These are phyloP conservation scores for Calonectria pseudoreteaudii DNA, from an alignment of 2,329 filamentous ascomycete genomes.

Conservation along the genomic window DNA sequence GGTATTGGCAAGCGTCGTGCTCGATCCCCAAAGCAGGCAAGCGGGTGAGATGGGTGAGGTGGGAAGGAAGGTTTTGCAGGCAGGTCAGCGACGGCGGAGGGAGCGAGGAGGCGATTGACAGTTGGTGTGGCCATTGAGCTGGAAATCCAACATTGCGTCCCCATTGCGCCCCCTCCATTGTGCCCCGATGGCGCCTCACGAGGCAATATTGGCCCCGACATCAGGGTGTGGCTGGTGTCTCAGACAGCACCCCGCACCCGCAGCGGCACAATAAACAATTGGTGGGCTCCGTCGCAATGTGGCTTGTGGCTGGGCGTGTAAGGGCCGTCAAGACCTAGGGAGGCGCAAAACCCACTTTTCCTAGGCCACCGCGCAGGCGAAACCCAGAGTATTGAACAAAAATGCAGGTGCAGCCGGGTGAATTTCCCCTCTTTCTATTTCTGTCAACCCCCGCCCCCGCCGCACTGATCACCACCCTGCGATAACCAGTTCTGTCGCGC, in stretches of 20 bases:
- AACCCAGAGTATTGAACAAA: background rate
- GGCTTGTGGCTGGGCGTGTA: background rate
- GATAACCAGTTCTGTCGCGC: background rate
- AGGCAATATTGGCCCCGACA: background rate
- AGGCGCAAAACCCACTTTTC: background rate
- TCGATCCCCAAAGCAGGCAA: background rate
- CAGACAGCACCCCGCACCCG: background rate
- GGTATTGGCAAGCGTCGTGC: background rate
- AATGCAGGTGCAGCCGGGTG: background rate
- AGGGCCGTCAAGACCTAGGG: slow-evolving; percentile 3
- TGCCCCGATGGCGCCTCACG: background rate
- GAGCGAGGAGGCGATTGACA: background rate
- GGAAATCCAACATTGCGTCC: background rate
- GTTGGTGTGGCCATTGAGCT: background rate
- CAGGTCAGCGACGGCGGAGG: background rate
- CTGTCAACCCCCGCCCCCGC: slow-evolving; percentile 8
- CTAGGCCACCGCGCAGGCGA: background rate
- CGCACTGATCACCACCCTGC: slow-evolving; percentile 7
- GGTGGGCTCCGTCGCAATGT: background rate
- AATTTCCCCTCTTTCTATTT: slow-evolving; percentile 13
- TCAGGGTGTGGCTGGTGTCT: background rate
- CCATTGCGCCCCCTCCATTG: background rate
- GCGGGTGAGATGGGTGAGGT: background rate
- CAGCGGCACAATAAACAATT: background rate
- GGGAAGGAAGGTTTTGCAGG: background rate